Evolutionary conservation across 371 early-diverging fungal genomes (phyloP), one percentile per base, ranked within the genome.

Genomic region (Rhizopus sp.): DNA sequence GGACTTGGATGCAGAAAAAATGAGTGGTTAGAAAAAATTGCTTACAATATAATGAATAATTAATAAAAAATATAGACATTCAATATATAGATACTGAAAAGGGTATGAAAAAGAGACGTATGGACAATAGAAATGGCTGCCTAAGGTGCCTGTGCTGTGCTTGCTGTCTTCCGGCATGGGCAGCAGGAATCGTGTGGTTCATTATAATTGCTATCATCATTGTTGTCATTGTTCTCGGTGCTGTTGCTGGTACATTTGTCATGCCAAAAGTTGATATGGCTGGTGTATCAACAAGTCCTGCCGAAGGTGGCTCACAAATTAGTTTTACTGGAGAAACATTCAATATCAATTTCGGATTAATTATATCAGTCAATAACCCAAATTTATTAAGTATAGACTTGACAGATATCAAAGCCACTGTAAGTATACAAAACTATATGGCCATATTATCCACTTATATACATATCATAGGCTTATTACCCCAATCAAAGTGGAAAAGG

Each of bases 151-250:
- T 68, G 4, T 78, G 78, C 48, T 78, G 78, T 60, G 71, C 73
- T 10, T 78, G 78, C 29, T 71, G 77, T 55, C 57, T 78, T 31
- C 78, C 78, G 2, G 56, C 56, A 0, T 78, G 78, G 78, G 75
- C 71, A 12, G 51, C 71, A 0, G 56, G 62, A 37, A 63, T 75
- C n/a, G 4, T 73, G 3, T 78, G 75, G 75, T 67, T 70, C 38
- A 63, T 78, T 50, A 66, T 78, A 12, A 66, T 75, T 12, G 57
- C 58, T 23, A 73, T 75, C 34, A 65, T 75, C 9, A 75, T 75
- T 40, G 63, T 68, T 9, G 41, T 78, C 7, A 53, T 72, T 46
- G 72, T 74, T 1, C 59, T 78, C 49, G 78, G 55, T 13, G 55
- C 60, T 4, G 59, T 78, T 8, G 64, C 73, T 8, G 71, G 59